Base-by-base conservation (phyloP, 2,329 filamentous ascomycete genomes). In the Fonsecaea monophora region DNA sequence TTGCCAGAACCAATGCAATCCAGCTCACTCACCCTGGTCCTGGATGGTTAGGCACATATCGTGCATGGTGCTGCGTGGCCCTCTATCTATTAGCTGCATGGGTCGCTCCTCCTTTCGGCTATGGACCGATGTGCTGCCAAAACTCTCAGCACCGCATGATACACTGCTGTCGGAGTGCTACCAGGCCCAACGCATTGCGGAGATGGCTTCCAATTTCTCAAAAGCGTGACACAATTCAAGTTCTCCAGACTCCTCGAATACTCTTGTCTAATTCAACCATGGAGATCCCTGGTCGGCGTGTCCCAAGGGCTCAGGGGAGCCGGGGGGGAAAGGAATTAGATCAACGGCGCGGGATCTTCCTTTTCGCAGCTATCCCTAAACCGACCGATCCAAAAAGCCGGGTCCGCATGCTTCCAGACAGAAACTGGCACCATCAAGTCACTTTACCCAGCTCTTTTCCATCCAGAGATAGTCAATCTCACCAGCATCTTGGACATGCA, bases 1-100 rank as follows among this genome's bases (percentile, higher is more conserved):
- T 56, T 57, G 54, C 60, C 38, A 67, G 48, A 45, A 53, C 55
- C 60, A 62, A 64, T 63, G 60, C 50, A 53, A 56, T 67, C 42
- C 65, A 58, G 18, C 54, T 58, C 60, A 54, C 48, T 53, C 53
- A 56, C 55, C 45, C 53, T 32, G 32, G 50, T 54, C 48, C 45
- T 34, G 34, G 21, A 48, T 45, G 35, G 62, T 61, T 58, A 64
- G 65, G 57, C 60, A 67, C 55, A 64, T 61, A 48, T 64, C 34
- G 40, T 57, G 53, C 64, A 45, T 42, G 38, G 25, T 59, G 35
- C 45, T 54, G 57, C 57, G 57, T 62, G 59, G 45, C 50, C 48
- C 60, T 61, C 40, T 37, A 42, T 48, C 53, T 38, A 50, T 45
- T 61, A 66, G 57, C n/a, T 56, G 54, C 60, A 56, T 64, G 37